These are phyloP conservation scores for Lentinus tigrinus DNA, from an alignment of 768 basidiomycete genomes.

Conservation along the genomic window DNA sequence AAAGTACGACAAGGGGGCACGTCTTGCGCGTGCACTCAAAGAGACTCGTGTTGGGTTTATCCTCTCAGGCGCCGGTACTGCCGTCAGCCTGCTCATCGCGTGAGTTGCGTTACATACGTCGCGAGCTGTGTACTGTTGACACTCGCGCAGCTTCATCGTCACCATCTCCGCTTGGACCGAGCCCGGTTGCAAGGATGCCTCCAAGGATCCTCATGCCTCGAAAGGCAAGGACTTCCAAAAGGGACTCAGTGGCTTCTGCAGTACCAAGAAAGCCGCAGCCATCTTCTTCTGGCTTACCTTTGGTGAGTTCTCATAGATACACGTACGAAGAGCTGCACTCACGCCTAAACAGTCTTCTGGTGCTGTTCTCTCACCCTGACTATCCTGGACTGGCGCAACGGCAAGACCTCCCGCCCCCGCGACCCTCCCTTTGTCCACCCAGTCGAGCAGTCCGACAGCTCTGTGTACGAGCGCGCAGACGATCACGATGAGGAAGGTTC, in stretches of 20 bases:
- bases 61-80: slow-evolving; percentile 67
- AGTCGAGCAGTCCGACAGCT: slow-evolving; percentile 27
- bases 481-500: slow-evolving; percentile 44
- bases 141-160: slow-evolving; percentile 55
- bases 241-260: slow-evolving; percentile 80
- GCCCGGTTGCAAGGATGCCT: slow-evolving; percentile 83
- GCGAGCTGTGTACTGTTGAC: slow-evolving; percentile 7
- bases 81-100: slow-evolving; percentile 73
- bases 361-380: slow-evolving; percentile 62
- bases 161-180: slow-evolving; percentile 88
- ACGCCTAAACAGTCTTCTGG: slow-evolving; percentile 66
- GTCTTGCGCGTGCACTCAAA: slow-evolving; percentile 76
- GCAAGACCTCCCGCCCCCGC: slow-evolving; percentile 49
- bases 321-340: neutral
- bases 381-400: slow-evolving; percentile 75
- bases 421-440: slow-evolving; percentile 81
- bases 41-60: slow-evolving; percentile 85
- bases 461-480: slow-evolving; percentile 7
- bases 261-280: slow-evolving; percentile 86
- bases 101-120: slow-evolving; percentile 43
- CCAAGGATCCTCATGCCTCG: slow-evolving; percentile 76
- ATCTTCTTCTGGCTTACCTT: slow-evolving; percentile 90
- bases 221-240: slow-evolving; percentile 62
- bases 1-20: slow-evolving; percentile 79
- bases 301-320: slow-evolving; percentile 43